Percentiles rank a stretch among this genome's conserved stretches.
Conservation (phyloP, 306 rosid genomes). For the Cyamopsis tetragonoloba region DNA sequence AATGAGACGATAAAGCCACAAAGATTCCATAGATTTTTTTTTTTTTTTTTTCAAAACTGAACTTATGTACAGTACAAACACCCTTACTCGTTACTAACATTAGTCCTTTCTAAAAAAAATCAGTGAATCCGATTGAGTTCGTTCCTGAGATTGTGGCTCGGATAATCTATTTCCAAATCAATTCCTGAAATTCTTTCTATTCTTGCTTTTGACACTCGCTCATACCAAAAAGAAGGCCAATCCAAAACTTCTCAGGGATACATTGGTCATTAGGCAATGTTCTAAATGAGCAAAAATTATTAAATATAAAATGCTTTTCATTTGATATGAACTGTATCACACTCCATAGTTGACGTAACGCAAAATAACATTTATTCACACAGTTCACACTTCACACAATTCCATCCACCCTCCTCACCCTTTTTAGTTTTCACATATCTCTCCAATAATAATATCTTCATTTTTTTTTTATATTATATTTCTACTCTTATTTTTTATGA, state of each 20-base stretch:
- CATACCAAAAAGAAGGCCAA: background rate
- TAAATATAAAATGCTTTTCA: background rate
- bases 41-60: too few species aligned
- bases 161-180: background rate
- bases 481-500: too few species aligned
- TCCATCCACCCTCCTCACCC: background rate
- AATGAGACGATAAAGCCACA: too few species aligned
- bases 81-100: too few species aligned
- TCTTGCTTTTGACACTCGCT: background rate
- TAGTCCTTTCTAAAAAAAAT: too few species aligned
- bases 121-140: background rate
- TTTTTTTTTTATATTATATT: too few species aligned
- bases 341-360: conserved; percentile 2
- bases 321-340: background rate
- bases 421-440: too few species aligned
- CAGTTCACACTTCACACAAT: conserved; percentile 9
- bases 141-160: background rate
- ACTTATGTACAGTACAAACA: too few species aligned
- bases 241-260: background rate
- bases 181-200: background rate
- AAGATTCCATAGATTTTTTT: too few species aligned
- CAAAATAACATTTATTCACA: background rate
- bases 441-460: too few species aligned
- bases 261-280: background rate
- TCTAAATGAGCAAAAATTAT: background rate